These are phyloP conservation scores for Ettlia oleoabundans DNA, from an alignment of 139 green algal species.

Conservation along the genomic window DNA sequence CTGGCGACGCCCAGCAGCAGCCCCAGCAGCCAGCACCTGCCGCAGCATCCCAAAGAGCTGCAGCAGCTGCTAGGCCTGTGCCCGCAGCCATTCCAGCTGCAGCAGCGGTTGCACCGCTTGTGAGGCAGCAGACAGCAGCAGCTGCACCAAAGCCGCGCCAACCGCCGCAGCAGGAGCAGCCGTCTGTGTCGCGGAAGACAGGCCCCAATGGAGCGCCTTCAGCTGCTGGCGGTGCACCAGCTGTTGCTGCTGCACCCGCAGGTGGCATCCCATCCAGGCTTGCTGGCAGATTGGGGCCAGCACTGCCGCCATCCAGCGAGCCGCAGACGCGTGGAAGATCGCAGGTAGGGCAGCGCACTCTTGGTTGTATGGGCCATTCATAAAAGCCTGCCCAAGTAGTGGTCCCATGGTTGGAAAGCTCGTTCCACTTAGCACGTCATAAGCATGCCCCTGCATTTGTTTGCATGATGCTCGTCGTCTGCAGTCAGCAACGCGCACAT, in stretches of 20 bases:
- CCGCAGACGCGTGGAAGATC: conserved; percentile 7
- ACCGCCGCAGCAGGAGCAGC: not conserved
- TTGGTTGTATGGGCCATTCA: no score
- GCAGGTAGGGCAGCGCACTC: no score
- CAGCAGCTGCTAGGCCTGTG: not conserved
- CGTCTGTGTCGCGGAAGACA: not conserved
- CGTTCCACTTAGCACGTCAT: no score
- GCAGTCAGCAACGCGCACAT: conserved; percentile 12
- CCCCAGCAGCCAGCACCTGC: not conserved
- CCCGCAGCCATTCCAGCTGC: not conserved
- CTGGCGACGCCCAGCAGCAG: conserved; percentile 8
- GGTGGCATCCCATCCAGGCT: conserved; percentile 6
- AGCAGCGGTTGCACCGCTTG: not conserved
- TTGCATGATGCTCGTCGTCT: not conserved
- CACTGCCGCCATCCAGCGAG: not conserved
- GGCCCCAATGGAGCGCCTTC: not conserved
- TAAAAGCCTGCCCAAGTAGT: no score
- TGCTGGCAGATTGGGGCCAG: conserved; percentile 23
- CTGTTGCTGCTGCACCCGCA: not conserved
- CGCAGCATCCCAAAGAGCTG: not conserved
- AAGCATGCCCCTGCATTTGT: not conserved
- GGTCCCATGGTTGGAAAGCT: no score
- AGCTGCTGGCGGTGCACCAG: not conserved
- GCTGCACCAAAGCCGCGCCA: no score
- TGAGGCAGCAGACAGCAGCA: not conserved